Base-by-base conservation (phyloP, 2,329 filamentous ascomycete genomes). In the Cladosporium sp. region DNA sequence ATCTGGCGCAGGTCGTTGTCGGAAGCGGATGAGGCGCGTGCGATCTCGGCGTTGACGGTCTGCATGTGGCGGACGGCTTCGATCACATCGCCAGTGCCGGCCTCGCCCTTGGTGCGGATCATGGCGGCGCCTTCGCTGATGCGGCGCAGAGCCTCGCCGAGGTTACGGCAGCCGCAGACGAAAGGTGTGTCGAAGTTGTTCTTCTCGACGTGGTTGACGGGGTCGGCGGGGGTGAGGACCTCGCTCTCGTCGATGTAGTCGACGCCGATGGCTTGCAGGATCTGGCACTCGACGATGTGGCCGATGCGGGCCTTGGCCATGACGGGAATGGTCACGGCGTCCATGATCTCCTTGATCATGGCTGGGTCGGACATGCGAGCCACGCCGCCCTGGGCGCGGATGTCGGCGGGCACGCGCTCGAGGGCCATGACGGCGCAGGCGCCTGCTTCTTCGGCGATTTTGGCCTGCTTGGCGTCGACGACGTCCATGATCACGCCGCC, bases 401-500 rank as follows among this genome's bases (percentile, higher is more conserved):
- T 99, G 75, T 99, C 94, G 68, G 94, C 93, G 52, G 94, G 94
- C 50, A 97, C 94, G 64, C 94, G 89, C 83, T 97, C 94, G 61
- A 99, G 87, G 37, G 94, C 94, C 94, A 99, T 99, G 79, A 99
- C 94, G 71, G 94, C 94, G 66, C 86, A 89, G 61, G 94, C 94
- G 62, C 94, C 94, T 61, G 94, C 92, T 74, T 97, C 92, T 77
- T 99, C 94, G 72, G 94, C 94, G 73, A 99, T 97, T 77, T 90
- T 90, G 62, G 94, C 85, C 79, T 90, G 92, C 71, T 90, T 89
- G 24, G 91, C 90, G 74, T 93, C 90, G 62, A 95, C 91, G 58
- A 97, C 94, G 76, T 99, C 94, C 94, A 99, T 99, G 77, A 99
- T 99, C 64, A 99, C 94, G 69, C 94, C 94, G 73, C 94, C 94